Base-by-base conservation (phyloP, 2,329 filamentous ascomycete species). In the Venturiaceae sp. region DNA sequence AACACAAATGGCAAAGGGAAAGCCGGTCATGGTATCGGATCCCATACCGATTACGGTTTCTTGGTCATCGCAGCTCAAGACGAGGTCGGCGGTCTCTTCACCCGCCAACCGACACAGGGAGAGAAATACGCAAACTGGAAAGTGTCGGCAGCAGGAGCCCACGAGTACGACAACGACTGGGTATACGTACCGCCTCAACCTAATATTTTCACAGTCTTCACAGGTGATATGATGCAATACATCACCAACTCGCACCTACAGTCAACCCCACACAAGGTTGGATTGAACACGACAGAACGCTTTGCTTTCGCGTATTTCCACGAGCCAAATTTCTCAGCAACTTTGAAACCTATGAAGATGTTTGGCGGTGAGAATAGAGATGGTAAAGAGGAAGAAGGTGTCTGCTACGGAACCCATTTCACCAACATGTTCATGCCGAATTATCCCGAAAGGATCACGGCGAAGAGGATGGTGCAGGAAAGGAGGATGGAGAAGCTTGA, bases 221-320 rank as follows among this genome's bases (percentile, higher is more conserved):
- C 77, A 75, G 77, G 77, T 9, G 77, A 79, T 61, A 80, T 80
- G 74, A 74, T 80, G 74, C 76, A 79, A 60, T 78, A 78, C 64
- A 69, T 80, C 62, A 79, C 77, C 34, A 72, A 72, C 64, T 72
- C 70, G 32, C 68, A 69, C 61, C 70, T 80, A 5, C 75, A 70
- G 3, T 77, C 77, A 1, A 80, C 77, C 0, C 76, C 73, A 1
- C 77, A 80, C 68, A 80, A 80, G 64, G 76, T 79, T 39, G 77
- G 76, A 1, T 68, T 80, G 53, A 80, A 80, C 64, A 75, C 69
- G 1, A 64, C 68, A 3, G 75, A 80, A 63, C 71, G 77, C 4
- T 79, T 75, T 39, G 72, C 76, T 0, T 77, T 79, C 62, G 77
- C 77, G 5, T 79, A 80, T 63, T 80, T 80, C 64, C 77, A 79